phyloP scores from a whole-genome alignment of 108 stramenopile genomes.

The Cyclotella baltica region DNA sequence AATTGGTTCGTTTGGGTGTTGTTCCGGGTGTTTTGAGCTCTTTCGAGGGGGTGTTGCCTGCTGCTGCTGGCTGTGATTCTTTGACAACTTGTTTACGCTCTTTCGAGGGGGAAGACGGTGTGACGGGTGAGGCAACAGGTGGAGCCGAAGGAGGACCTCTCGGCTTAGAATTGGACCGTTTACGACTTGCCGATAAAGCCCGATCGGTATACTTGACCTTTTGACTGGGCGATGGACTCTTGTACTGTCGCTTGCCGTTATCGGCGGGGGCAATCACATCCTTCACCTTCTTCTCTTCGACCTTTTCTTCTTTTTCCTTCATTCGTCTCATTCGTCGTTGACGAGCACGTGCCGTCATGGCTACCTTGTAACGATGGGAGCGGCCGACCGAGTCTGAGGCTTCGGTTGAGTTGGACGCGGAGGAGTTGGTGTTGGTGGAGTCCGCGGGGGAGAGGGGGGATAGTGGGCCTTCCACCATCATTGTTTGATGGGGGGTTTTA shows the following conservation, averaged over 20 bases:
- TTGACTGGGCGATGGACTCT: too few relatives aligned
- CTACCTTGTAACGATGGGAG: slow-evolving; percentile 28
- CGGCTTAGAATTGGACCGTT: background rate
- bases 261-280: background rate
- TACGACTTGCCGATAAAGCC: background rate
- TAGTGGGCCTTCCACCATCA: background rate
- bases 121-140: too few relatives aligned
- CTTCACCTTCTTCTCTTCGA: background rate
- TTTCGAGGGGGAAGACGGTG: too few relatives aligned
- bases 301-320: background rate
- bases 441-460: slow-evolving; percentile 5
- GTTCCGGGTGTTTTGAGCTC: background rate
- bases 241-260: too few relatives aligned
- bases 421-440: background rate
- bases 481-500: background rate
- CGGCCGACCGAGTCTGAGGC: background rate
- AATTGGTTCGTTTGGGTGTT: background rate
- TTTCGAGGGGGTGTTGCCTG: background rate
- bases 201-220: background rate
- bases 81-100: too few relatives aligned
- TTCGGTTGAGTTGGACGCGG: background rate
- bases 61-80: too few relatives aligned
- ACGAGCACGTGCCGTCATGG: slow-evolving; percentile 30
- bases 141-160: background rate
- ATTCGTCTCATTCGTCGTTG: slow-evolving; percentile 46